These are phyloP conservation scores for Malassezia caprae DNA, from an alignment of 1,284 basidiomycete species.

Conservation along the genomic window DNA sequence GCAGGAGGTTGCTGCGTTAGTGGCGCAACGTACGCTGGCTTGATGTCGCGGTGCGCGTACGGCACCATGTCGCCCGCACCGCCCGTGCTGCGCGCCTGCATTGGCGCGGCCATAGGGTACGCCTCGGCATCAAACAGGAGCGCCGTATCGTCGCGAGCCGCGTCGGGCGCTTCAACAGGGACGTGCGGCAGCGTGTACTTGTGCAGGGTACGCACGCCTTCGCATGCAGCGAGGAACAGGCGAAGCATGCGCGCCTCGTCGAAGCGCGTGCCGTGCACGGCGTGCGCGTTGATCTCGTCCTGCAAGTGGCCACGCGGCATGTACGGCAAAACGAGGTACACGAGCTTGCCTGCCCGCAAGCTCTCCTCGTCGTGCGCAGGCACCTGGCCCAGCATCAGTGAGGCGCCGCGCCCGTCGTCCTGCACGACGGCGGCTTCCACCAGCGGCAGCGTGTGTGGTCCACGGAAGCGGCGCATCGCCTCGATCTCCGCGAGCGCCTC, in stretches of 20 bases:
- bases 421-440: slow-evolving; percentile 44
- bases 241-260: slow-evolving; percentile 77
- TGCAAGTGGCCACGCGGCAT: slow-evolving; percentile 79
- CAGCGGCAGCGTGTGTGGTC: slow-evolving; percentile 42
- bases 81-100: slow-evolving; percentile 53
- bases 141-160: slow-evolving; percentile 6
- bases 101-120: slow-evolving; percentile 13
- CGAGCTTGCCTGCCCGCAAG: slow-evolving; percentile 27
- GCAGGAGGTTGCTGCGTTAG: slow-evolving; percentile 66
- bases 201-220: slow-evolving; percentile 88
- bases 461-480: slow-evolving; percentile 45
- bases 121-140: slow-evolving; percentile 28
- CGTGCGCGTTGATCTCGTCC: slow-evolving; percentile 79
- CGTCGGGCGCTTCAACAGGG: slow-evolving; percentile 15
- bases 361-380: slow-evolving; percentile 29
- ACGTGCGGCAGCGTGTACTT: slow-evolving; percentile 45
- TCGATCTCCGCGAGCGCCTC: slow-evolving; percentile 47
- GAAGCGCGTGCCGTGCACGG: slow-evolving; percentile 71
- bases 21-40: slow-evolving; percentile 65
- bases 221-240: slow-evolving; percentile 85
- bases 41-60: slow-evolving; percentile 92
- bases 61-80: slow-evolving; percentile 53
- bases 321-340: slow-evolving; percentile 63
- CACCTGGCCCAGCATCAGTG: slow-evolving; percentile 27
- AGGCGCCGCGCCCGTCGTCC: slow-evolving; percentile 20